Percentiles rank a stretch among this genome's conserved stretches.
phyloP scores from a whole-genome alignment of 2,329 filamentous ascomycete genomes.

The Mariannaea elegans region DNA sequence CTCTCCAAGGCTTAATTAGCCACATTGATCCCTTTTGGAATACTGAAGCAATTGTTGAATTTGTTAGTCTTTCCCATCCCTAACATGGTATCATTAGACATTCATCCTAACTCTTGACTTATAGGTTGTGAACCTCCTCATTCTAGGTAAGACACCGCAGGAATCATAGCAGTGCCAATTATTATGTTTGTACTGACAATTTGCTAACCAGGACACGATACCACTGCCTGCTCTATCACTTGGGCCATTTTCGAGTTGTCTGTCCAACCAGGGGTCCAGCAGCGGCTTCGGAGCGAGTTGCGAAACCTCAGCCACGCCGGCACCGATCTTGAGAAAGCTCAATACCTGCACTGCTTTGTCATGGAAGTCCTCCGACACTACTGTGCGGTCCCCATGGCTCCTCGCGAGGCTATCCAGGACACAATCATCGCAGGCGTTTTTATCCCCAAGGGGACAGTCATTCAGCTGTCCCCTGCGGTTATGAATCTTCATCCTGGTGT shows the following conservation, averaged over 20 bases:
- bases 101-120: constrained; percentile 42
- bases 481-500: constrained; percentile 47
- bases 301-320: constrained; percentile 28
- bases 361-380: constrained; percentile 55
- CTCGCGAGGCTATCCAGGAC: constrained; percentile 46
- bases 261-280: constrained; percentile 46
- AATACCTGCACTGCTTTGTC: constrained; percentile 52
- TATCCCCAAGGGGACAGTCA: constrained; percentile 50
- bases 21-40: constrained; percentile 36
- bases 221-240: constrained; percentile 52
- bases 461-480: constrained; percentile 49
- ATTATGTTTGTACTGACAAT: not conserved
- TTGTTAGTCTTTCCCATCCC: constrained; percentile 21
- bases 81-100: not conserved
- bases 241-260: constrained; percentile 54
- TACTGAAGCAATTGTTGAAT: constrained; percentile 42
- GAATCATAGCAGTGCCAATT: not conserved
- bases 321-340: constrained; percentile 44
- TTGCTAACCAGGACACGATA: constrained; percentile 49
- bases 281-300: constrained; percentile 51
- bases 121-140: constrained; percentile 54
- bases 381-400: constrained; percentile 48
- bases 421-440: constrained; percentile 46
- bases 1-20: constrained; percentile 48
- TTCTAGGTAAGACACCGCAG: constrained; percentile 44